Evolutionary conservation across 148 eudicot genomes (phyloP).

Genomic region (Rhododendron williamsianum): DNA sequence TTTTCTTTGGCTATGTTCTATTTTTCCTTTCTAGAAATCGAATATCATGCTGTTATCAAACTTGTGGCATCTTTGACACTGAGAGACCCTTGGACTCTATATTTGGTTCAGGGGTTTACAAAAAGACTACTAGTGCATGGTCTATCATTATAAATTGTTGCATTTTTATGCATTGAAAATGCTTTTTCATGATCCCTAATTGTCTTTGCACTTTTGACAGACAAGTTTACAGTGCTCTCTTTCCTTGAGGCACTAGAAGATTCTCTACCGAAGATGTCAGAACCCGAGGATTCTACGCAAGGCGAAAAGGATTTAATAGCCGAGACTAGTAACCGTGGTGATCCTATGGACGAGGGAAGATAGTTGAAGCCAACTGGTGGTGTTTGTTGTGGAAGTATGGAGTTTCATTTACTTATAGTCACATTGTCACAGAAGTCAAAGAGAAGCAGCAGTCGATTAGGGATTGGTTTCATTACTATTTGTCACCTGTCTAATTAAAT

Average conservation of each 20-base stretch:
- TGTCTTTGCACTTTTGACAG: constrained; percentile 30
- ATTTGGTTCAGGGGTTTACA: too few relatives aligned
- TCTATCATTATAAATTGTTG: too few relatives aligned
- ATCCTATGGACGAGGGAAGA: constrained; percentile 75
- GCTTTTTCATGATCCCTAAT: too few relatives aligned
- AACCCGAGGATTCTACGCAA: constrained; percentile 30
- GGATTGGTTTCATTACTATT: not conserved
- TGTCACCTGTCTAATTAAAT: not conserved
- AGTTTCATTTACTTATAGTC: constrained; percentile 5
- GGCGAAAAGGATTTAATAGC: constrained; percentile 25
- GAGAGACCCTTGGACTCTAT: too few relatives aligned
- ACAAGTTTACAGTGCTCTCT: constrained; percentile 82
- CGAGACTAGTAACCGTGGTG: constrained; percentile 31
- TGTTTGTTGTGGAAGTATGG: constrained; percentile 1
- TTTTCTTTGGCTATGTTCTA: not conserved
- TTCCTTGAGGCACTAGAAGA: constrained; percentile 99
- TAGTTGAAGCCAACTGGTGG: constrained; percentile 19
- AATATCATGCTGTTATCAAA: too few relatives aligned
- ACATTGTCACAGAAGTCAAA: too few relatives aligned
- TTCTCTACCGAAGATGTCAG: constrained; percentile 45
- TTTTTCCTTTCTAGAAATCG: not conserved
- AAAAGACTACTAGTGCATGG: too few relatives aligned
- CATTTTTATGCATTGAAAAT: not conserved
- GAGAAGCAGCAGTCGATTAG: not conserved
- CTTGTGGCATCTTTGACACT: too few relatives aligned